Evolutionary conservation across 2,329 filamentous ascomycete genomes (phyloP).

Genomic region (Cytospora chrysosperma): DNA sequence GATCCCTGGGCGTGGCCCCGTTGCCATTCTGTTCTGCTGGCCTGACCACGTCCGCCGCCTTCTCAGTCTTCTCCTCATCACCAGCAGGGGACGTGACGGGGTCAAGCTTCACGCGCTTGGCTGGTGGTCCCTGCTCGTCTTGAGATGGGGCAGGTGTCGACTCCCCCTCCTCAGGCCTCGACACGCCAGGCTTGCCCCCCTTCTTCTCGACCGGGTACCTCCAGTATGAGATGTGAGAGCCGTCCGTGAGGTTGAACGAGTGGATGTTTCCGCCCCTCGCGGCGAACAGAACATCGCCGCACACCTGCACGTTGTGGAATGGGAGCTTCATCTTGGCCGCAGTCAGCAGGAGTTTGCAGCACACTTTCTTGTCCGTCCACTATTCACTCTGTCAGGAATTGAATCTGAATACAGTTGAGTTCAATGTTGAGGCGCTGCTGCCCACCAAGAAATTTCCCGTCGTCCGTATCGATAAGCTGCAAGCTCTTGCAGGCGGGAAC

Average conservation of each 20-base stretch:
- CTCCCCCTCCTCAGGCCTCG: slow-evolving; percentile 25
- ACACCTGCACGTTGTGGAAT: slow-evolving; percentile 61
- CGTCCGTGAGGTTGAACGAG: slow-evolving; percentile 60
- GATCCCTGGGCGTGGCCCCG: slow-evolving; percentile 29
- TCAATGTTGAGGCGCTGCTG: too few relatives aligned
- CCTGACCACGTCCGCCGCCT: slow-evolving; percentile 11
- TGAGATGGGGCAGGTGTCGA: slow-evolving; percentile 10
- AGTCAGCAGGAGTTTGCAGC: background rate
- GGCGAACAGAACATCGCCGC: slow-evolving; percentile 64
- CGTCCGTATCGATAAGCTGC: slow-evolving; percentile 10
- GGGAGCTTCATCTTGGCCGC: slow-evolving; percentile 48
- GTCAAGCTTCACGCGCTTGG: slow-evolving; percentile 32
- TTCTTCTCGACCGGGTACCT: slow-evolving; percentile 41
- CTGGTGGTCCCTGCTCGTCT: slow-evolving; percentile 26
- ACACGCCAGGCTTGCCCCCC: slow-evolving; percentile 28
- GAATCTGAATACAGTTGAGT: background rate
- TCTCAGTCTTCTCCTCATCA: slow-evolving; percentile 24
- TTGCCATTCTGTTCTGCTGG: slow-evolving; percentile 28
- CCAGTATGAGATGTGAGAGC: slow-evolving; percentile 63
- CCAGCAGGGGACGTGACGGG: background rate
- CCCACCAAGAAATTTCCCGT: slow-evolving; percentile 1
- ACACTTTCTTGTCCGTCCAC: too few relatives aligned
- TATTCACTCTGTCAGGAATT: background rate
- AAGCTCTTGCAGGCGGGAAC: background rate
- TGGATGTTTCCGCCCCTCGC: slow-evolving; percentile 72